phyloP scores from a whole-genome alignment of 257 asterid genomes.

The Euphrasia confusa region DNA sequence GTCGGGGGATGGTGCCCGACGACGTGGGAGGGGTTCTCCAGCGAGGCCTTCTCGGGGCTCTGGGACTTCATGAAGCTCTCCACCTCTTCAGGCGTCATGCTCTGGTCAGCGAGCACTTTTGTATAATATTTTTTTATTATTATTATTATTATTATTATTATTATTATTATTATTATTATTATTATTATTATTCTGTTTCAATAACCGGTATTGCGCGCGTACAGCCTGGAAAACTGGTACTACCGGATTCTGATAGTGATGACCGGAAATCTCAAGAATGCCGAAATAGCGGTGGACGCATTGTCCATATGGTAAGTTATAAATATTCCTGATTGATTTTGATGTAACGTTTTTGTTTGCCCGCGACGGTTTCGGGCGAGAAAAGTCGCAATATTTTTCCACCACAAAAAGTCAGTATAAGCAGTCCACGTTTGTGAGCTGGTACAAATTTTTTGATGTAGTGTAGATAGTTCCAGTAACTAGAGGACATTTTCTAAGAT shows the following conservation, averaged over 20 bases:
- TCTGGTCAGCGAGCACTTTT: constrained; percentile 35
- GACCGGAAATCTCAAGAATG: constrained; percentile 74
- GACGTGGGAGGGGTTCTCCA: constrained; percentile 73
- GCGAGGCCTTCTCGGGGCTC: constrained; percentile 68
- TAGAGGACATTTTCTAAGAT: no score
- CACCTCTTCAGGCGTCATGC: constrained; percentile 87
- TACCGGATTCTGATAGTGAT: constrained; percentile 29
- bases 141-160: no score
- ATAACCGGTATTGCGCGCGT: neutral
- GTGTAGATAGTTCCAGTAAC: no score
- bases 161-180: no score
- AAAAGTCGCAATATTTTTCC: no score
- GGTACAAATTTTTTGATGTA: no score
- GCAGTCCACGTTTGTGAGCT: no score
- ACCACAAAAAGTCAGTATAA: no score
- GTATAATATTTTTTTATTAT: no score
- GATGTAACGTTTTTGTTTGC: neutral
- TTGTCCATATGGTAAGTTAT: constrained; percentile 59
- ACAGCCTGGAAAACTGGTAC: constrained; percentile 32
- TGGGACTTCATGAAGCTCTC: constrained; percentile 84
- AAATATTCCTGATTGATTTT: no score
- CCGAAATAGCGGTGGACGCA: constrained; percentile 69
- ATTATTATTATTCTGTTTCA: no score
- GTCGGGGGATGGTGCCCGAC: constrained; percentile 68
- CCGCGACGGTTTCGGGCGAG: no score